A percentile compares a stretch with the other conserved stretches of the same genome.
Conservation (phyloP, 2,329 filamentous ascomycete genomes). For the Aspergillus felis region DNA sequence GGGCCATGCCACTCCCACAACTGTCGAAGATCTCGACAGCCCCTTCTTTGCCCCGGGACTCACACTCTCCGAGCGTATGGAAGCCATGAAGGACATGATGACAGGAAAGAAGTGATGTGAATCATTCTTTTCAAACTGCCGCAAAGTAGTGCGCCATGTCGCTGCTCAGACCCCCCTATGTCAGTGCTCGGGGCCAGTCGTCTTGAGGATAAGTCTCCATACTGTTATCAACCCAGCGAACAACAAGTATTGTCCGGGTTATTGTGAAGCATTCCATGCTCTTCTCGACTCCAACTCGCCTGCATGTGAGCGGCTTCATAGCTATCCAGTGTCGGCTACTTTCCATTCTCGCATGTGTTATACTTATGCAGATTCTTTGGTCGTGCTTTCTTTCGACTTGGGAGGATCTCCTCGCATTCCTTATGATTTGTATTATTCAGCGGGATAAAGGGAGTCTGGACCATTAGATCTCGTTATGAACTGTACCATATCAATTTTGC, state of each 20-base stretch:
- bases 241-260: neutral
- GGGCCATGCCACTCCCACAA: constrained; percentile 45
- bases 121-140: neutral
- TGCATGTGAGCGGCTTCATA: neutral
- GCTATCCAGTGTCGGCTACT: neutral
- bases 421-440: neutral
- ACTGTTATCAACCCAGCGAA: neutral
- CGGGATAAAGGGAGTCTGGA: constrained; percentile 1
- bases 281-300: neutral
- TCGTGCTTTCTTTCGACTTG: neutral
- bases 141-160: neutral
- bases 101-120: constrained; percentile 11
- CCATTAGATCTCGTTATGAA: neutral
- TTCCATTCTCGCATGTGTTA: neutral
- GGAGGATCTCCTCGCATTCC: neutral
- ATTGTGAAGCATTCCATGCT: neutral
- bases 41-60: constrained; percentile 35
- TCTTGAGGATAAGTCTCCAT: too few species aligned
- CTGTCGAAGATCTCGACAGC: constrained; percentile 33
- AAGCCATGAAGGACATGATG: constrained; percentile 26
- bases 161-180: neutral
- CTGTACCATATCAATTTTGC: constrained; percentile 15
- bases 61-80: constrained; percentile 32
- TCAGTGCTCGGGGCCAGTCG: neutral
- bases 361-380: neutral